Percentiles rank a stretch among this genome's conserved stretches.
These are phyloP conservation scores for Penicillium sp. DNA, from an alignment of 2,329 filamentous ascomycete genomes.

Conservation along the genomic window DNA sequence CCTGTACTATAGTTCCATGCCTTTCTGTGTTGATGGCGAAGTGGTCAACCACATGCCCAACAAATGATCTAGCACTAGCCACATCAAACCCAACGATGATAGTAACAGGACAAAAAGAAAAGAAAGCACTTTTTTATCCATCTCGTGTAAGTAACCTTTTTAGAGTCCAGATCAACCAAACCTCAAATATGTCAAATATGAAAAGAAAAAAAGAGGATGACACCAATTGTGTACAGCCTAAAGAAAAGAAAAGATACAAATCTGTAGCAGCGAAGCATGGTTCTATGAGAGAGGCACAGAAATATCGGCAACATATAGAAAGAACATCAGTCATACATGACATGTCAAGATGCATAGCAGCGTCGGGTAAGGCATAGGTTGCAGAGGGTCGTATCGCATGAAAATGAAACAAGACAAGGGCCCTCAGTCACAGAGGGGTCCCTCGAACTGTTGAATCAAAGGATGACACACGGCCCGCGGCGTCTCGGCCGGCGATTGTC, in stretches of 20 bases:
- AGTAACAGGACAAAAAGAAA: constrained; percentile 1
- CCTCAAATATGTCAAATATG: background rate
- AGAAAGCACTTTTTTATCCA: constrained; percentile 11
- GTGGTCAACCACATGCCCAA: background rate
- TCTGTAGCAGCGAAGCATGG: constrained; percentile 12
- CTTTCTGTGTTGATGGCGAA: background rate
- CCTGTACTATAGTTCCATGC: background rate
- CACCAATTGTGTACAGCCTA: constrained; percentile 9
- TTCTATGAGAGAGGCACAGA: constrained; percentile 26
- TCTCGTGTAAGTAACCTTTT: constrained; percentile 5
- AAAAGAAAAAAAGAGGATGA: constrained; percentile 1
- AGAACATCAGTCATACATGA: constrained; percentile 17
- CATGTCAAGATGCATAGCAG: constrained; percentile 25
- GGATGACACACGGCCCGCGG: constrained; percentile 34
- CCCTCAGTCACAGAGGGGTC: background rate
- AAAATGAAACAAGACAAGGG: constrained; percentile 5
- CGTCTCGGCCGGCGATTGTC: constrained; percentile 27
- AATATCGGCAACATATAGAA: constrained; percentile 13
- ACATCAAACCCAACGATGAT: background rate
- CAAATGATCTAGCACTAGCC: background rate
- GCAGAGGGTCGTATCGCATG: constrained; percentile 7
- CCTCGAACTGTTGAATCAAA: constrained; percentile 19
- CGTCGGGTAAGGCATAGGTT: constrained; percentile 12
- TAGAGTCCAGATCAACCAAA: constrained; percentile 4
- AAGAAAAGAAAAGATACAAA: constrained; percentile 20